Base-by-base conservation (phyloP, 805 yeast species). In the Starmera pachycereana region DNA sequence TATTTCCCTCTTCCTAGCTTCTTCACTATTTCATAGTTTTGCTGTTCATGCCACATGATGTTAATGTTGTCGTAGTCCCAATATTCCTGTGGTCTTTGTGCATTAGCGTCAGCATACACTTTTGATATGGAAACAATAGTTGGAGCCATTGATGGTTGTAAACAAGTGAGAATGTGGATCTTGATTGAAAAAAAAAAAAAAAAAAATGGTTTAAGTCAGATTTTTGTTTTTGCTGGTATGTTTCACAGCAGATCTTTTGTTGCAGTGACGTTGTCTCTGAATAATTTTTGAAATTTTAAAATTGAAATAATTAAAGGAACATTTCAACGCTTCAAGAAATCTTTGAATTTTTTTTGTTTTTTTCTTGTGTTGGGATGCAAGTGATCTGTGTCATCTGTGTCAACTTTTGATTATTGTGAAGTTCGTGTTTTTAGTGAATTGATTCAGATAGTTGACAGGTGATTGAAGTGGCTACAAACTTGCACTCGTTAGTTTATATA, bases 1-100 rank as follows among this genome's bases (percentile, higher is more conserved):
- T 89, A 89, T 62, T 87, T 87, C 37, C 97, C 97, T 42, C 96
- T 72, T 10, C 97, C 97, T 38, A 89, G 72, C 58, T 87, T 88
- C 45, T 77, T 76, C 32, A 82, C 70, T 36, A 88, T 79, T 63
- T 89, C 97, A 60, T 88, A 88, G 55, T 81, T 78, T n/a, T 78
- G 74, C 48, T 84, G 94, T 34, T 76, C 68, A 31, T 92, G 88
- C 96, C 96, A 88, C 48, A 76, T 75, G 45, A 89, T 78, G 32
- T 74, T 72, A 38, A 81, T 74, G 42, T 63, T 65, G 40, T 68
- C 95, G 55, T 87, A 87, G 62, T 89, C 96, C 90, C 95, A 89
- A 63, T 85, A 89, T 44, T 75, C 74, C 56, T 76, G 78, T 30
- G 94, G 89, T 61, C 84, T 81, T 37, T 72, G 63, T 33, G 74